Evolutionary conservation across 768 basidiomycete species (phyloP).

Genomic region (Macrolepiota dolichaula): DNA sequence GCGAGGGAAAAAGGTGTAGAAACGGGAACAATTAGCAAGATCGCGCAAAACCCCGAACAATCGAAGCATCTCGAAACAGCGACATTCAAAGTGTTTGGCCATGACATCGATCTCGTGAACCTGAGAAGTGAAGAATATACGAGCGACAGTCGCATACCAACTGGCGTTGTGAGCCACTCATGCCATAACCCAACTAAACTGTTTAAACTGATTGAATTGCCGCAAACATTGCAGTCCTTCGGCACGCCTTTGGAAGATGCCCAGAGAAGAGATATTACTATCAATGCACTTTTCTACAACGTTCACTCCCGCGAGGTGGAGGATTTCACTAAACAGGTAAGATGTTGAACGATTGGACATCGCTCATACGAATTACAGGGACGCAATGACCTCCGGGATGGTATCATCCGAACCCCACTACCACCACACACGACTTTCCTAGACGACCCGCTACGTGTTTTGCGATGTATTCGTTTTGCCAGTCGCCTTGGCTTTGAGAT

Average conservation of each 20-base stretch:
- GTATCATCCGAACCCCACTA: constrained; percentile 85
- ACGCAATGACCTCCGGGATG: constrained; percentile 73
- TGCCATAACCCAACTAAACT: background rate
- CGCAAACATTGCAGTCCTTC: constrained; percentile 54
- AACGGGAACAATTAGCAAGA: constrained; percentile 67
- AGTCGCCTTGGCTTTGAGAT: constrained; percentile 85
- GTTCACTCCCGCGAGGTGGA: constrained; percentile 83
- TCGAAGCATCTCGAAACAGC: constrained; percentile 98
- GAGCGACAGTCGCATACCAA: constrained; percentile 83
- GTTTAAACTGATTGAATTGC: background rate
- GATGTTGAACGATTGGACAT: constrained; percentile 2
- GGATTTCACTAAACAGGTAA: constrained; percentile 79
- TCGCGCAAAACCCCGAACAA: constrained; percentile 94
- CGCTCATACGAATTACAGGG: constrained; percentile 47
- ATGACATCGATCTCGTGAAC: constrained; percentile 93
- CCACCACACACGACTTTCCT: constrained; percentile 84
- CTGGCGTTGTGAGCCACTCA: constrained; percentile 61
- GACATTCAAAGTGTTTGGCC: constrained; percentile 70
- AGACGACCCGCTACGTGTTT: constrained; percentile 92
- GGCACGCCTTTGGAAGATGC: constrained; percentile 94
- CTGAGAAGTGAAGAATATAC: constrained; percentile 91
- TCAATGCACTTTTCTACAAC: constrained; percentile 96
- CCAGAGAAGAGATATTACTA: constrained; percentile 85
- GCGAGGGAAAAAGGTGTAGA: constrained; percentile 46
- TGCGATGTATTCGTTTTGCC: constrained; percentile 89